These are phyloP conservation scores for Botrytis fabae DNA, from an alignment of 2,329 filamentous ascomycete species.

Conservation along the genomic window DNA sequence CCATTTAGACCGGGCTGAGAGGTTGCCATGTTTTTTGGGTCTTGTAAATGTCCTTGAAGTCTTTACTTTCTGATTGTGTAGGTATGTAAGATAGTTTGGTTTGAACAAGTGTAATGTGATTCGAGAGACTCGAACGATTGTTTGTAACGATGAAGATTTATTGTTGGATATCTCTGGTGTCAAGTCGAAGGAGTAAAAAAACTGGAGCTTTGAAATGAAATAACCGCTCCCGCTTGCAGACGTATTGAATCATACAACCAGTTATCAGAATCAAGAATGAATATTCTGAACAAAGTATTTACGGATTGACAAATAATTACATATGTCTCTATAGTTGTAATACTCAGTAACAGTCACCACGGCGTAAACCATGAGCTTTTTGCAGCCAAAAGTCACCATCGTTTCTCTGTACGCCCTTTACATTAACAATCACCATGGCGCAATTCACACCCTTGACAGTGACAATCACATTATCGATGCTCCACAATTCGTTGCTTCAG, in stretches of 20 bases:
- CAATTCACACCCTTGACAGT: background rate
- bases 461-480: background rate
- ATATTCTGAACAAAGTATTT: background rate
- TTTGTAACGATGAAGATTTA: constrained; percentile 3
- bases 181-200: background rate
- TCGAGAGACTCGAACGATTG: background rate
- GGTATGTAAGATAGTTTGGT: background rate
- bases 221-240: background rate
- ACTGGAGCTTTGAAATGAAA: background rate
- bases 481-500: background rate
- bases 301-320: background rate
- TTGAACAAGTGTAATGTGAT: background rate
- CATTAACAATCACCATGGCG: background rate
- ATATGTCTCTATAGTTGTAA: background rate
- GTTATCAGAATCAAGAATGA: background rate
- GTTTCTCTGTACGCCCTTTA: background rate
- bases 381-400: background rate
- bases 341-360: background rate
- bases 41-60: background rate
- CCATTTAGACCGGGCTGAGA: constrained; percentile 25
- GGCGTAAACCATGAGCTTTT: background rate
- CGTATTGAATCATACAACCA: background rate
- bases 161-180: background rate
- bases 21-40: constrained; percentile 29
- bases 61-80: background rate